These are phyloP conservation scores for Hypoxylon perforatum DNA, from an alignment of 495 filamentous ascomycete species.

Conservation along the genomic window DNA sequence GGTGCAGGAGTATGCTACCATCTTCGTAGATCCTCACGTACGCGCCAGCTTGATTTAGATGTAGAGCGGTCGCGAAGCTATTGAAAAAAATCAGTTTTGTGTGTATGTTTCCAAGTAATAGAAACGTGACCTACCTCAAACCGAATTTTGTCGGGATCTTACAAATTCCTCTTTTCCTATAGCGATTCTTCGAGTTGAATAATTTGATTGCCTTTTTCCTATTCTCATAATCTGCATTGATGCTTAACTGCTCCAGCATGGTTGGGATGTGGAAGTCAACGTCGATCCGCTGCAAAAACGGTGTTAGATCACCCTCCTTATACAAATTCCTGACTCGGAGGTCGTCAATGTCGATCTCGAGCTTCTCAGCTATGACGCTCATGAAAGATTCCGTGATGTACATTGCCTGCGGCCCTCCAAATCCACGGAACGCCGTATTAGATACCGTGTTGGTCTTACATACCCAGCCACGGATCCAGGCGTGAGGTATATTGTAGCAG, in stretches of 20 bases:
- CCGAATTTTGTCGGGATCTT: conserved; percentile 82
- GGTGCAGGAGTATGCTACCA: conserved; percentile 82
- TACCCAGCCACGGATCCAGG: conserved; percentile 81
- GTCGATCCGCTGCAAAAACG: conserved; percentile 82
- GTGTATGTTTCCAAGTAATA: neutral
- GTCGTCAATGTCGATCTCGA: conserved; percentile 76
- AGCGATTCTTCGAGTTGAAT: conserved; percentile 80
- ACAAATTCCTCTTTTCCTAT: conserved; percentile 85
- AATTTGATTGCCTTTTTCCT: conserved; percentile 72
- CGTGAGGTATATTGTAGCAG: conserved; percentile 80
- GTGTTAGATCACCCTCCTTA: conserved; percentile 74
- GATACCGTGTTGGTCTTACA: conserved; percentile 89
- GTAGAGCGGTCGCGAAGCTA: conserved; percentile 87
- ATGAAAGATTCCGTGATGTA: conserved; percentile 84
- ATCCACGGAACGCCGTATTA: conserved; percentile 89
- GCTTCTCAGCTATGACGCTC: conserved; percentile 77
- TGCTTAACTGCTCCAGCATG: conserved; percentile 80
- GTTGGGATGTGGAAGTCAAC: conserved; percentile 83
- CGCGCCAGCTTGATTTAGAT: conserved; percentile 87
- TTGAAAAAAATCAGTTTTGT: conserved; percentile 55
- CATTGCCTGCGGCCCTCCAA: conserved; percentile 87
- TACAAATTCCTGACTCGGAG: conserved; percentile 84
- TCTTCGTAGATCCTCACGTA: conserved; percentile 80
- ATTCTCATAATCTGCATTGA: conserved; percentile 71
- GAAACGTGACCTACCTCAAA: conserved; percentile 22